Evolutionary conservation across 805 yeast species (phyloP).

Genomic region (Gaillardinia entomophila): DNA sequence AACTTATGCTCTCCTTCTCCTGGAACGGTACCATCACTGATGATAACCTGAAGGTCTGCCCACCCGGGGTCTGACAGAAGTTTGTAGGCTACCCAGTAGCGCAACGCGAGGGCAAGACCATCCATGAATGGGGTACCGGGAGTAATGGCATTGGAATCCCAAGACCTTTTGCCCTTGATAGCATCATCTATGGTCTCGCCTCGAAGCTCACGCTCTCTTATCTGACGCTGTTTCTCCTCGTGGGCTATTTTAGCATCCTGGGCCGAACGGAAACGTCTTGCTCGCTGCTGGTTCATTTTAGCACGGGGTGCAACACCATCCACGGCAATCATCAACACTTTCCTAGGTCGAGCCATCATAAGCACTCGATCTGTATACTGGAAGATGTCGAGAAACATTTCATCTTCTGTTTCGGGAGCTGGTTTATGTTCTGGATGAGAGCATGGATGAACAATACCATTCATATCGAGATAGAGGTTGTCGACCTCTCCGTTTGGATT

Average conservation of each 20-base stretch:
- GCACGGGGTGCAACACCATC: conserved; percentile 99
- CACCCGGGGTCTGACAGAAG: conserved; percentile 88
- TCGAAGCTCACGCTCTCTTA: conserved; percentile 52
- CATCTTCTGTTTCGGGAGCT: conserved; percentile 94
- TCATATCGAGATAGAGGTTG: conserved; percentile 93
- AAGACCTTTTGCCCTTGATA: conserved; percentile 64
- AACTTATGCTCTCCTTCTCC: conserved; percentile 99
- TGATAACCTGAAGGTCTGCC: conserved; percentile 81
- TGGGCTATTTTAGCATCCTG: conserved; percentile 80
- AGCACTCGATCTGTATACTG: conserved; percentile 88
- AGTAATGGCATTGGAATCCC: conserved; percentile 96
- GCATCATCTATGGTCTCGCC: conserved; percentile 78
- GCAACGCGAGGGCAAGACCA: conserved; percentile 69
- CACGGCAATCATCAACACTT: conserved; percentile 88
- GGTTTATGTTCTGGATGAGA: conserved; percentile 97
- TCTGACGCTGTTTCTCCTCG: conserved; percentile 58
- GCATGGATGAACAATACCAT: conserved; percentile 98
- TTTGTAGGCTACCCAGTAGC: conserved; percentile 92
- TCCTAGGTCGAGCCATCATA: conserved; percentile 91
- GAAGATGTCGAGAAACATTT: conserved; percentile 92
- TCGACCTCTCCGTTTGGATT: conserved; percentile 96
- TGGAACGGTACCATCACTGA: conserved; percentile 95
- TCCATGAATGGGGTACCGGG: conserved; percentile 99
- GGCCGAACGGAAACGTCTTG: conserved; percentile 89
- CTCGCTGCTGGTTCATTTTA: conserved; percentile 94